Conservation (phyloP, 495 filamentous ascomycete genomes). For the Hypoxylon perforatum region DNA sequence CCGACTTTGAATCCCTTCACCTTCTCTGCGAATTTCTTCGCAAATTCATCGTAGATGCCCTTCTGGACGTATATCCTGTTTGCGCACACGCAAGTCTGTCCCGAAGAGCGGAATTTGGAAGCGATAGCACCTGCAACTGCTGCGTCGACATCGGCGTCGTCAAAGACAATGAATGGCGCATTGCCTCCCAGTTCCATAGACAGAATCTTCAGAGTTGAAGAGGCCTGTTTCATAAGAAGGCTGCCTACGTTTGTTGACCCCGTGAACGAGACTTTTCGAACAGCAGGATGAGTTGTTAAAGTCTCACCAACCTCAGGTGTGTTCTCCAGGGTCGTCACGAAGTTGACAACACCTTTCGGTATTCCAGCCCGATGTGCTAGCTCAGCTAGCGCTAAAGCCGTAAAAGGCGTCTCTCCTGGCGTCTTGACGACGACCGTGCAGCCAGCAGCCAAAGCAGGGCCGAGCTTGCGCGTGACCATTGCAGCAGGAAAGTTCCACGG, state of each 20-base stretch:
- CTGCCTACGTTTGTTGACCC: slow-evolving; percentile 89
- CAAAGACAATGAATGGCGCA: slow-evolving; percentile 93
- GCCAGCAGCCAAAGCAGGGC: slow-evolving; percentile 75
- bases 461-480: slow-evolving; percentile 92
- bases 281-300: slow-evolving; percentile 74
- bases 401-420: slow-evolving; percentile 87
- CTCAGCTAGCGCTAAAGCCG: slow-evolving; percentile 82
- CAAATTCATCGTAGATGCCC: slow-evolving; percentile 82
- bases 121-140: slow-evolving; percentile 80
- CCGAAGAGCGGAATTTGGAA: slow-evolving; percentile 86
- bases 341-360: slow-evolving; percentile 85
- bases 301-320: slow-evolving; percentile 78
- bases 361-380: slow-evolving; percentile 85
- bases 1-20: slow-evolving; percentile 83
- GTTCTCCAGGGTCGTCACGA: slow-evolving; percentile 77
- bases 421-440: slow-evolving; percentile 90
- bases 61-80: slow-evolving; percentile 87
- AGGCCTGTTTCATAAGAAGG: slow-evolving; percentile 84
- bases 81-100: slow-evolving; percentile 92
- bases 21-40: slow-evolving; percentile 74
- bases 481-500: slow-evolving; percentile 97
- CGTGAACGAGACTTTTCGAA: slow-evolving; percentile 91
- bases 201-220: slow-evolving; percentile 85
- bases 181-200: slow-evolving; percentile 91
- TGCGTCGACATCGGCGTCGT: slow-evolving; percentile 83